Evolutionary conservation across 306 rosid species (phyloP), one percentile per base, ranked within the genome.

Genomic region (Corylus americana): DNA sequence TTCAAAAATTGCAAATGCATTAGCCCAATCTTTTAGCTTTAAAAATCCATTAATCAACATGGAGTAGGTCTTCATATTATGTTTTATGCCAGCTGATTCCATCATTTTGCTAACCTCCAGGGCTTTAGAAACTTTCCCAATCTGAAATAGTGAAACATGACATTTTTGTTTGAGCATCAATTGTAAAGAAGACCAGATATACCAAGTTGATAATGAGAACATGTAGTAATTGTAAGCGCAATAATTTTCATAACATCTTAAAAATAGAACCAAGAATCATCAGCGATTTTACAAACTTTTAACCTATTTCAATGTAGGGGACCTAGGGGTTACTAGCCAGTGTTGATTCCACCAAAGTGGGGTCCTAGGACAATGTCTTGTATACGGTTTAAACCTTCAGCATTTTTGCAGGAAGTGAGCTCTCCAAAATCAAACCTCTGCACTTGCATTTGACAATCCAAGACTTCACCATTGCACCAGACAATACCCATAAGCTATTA

Each of bases 11-110:
- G 97, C 83, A 72, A 95, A 95, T 74, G 94, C 98, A 84, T 92
- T 95, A 51, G 98, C 94, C 98, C 98, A 95, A 85, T 95, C 98
- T 91, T 95, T 92, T 81, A 92, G 78, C 88, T 88, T 95, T 81
- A 90, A 35, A 78, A 90, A 95, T 53, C 98, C 98, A 86, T 89
- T 92, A 61, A 95, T 89, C 90, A 95, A 82, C 98, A 95, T 95
- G 78, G 98, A 91, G 89, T 90, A 95, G 51, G 98, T 95, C 88
- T 92, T 95, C 97, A 89, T 81, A 87, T 95, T 95, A 83, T 95
- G 98, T 76, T 89, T 88, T 75, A 95, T 87, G 86, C 97, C 93
- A 16, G 79, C 78, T 55, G 81, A 77, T 81, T 91, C 90, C 98
- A 95, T 91, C 77, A 66, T 76, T 89, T 87, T 85, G 91, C 96